Percentiles rank a stretch among this genome's conserved stretches.
Conservation (phyloP, 1,139 yeast species). For the Blastobotrys illinoisensis region DNA sequence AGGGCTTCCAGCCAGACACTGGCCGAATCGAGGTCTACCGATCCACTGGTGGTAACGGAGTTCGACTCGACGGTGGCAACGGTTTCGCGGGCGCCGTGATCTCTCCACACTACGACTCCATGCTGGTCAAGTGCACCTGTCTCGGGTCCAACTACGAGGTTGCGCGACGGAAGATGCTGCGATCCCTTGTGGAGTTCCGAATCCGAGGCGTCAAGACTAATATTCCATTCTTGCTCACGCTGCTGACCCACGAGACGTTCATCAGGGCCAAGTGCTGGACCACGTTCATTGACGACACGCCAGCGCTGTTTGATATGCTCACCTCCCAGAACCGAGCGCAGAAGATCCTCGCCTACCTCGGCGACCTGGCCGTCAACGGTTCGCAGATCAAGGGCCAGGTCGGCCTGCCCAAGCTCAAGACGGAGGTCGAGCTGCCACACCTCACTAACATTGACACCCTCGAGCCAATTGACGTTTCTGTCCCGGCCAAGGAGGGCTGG, state of each 20-base stretch:
- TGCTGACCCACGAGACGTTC: constrained; percentile 87
- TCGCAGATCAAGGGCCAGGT: constrained; percentile 92
- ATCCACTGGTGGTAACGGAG: constrained; percentile 99
- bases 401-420: constrained; percentile 77
- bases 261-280: constrained; percentile 93
- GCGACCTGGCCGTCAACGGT: constrained; percentile 91
- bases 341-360: constrained; percentile 81
- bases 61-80: constrained; percentile 97
- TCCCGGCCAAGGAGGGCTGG: constrained; percentile 76
- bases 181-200: constrained; percentile 94
- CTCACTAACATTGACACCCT: constrained; percentile 58
- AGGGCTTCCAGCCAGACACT: constrained; percentile 96
- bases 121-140: constrained; percentile 96
- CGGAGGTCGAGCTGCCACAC: constrained; percentile 70
- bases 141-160: constrained; percentile 96
- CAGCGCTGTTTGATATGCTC: constrained; percentile 90
- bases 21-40: constrained; percentile 98
- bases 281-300: constrained; percentile 97
- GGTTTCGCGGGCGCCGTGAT: constrained; percentile 98
- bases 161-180: constrained; percentile 93
- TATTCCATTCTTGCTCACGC: constrained; percentile 91
- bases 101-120: constrained; percentile 96
- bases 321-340: constrained; percentile 95
- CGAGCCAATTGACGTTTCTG: constrained; percentile 48
- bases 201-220: constrained; percentile 98